phyloP scores from a whole-genome alignment of 1,139 yeast genomes.

The Hyphopichia wangnamkhiaoensis region DNA sequence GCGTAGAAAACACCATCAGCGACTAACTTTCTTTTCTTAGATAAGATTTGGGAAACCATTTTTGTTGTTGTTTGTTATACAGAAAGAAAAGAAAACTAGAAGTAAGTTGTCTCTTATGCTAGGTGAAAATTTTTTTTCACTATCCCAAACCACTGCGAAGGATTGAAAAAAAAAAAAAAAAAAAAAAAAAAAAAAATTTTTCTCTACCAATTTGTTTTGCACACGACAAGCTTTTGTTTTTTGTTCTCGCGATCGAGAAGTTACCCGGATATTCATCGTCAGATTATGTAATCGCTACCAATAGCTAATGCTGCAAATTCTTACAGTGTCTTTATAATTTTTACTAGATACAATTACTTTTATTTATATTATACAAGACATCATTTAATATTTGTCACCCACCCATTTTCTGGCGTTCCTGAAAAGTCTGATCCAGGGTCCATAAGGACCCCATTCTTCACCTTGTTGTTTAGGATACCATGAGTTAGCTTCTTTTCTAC shows the following conservation, averaged over 20 bases:
- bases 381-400: constrained; percentile 35
- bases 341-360: background rate
- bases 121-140: constrained; percentile 11
- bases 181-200: background rate
- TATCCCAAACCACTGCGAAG: too few relatives aligned
- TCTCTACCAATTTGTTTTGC: background rate
- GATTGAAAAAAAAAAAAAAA: constrained; percentile 12
- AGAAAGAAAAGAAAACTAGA: constrained; percentile 5
- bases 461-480: constrained; percentile 81
- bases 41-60: constrained; percentile 59
- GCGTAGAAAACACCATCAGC: constrained; percentile 99
- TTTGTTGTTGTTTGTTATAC: constrained; percentile 12
- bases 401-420: constrained; percentile 96
- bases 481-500: constrained; percentile 84
- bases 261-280: constrained; percentile 1
- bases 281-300: background rate
- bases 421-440: constrained; percentile 96
- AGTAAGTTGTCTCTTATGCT: background rate
- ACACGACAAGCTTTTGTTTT: too few relatives aligned
- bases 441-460: constrained; percentile 65
- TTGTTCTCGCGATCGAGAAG: too few relatives aligned
- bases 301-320: background rate
- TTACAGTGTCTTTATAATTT: background rate
- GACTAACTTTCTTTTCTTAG: constrained; percentile 88
- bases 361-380: constrained; percentile 1